Base-by-base conservation (phyloP, 2,329 filamentous ascomycete genomes). In the Verticillium albo-atrum region DNA sequence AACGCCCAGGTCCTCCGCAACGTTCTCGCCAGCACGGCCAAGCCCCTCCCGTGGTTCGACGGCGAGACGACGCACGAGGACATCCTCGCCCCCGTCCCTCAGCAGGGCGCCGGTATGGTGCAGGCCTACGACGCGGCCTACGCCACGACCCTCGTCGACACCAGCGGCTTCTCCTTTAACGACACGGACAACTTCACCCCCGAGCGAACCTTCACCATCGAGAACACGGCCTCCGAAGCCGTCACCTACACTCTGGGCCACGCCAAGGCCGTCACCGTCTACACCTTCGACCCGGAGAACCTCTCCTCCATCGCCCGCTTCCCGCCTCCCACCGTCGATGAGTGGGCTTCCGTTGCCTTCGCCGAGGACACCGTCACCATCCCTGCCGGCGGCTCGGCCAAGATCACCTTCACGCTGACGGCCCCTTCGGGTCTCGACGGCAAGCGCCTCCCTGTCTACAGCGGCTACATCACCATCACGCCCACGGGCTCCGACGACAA, bases 21-120 rank as follows among this genome's bases (percentile, higher is more conserved):
- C 17, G 56, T 68, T 30, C 66, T 75, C 20, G 63, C 71, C 12
- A 60, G 70, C 20, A 73, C 70, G 6, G 70, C 72, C 14, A 69
- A 67, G 50, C 69, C 68, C 3, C 62, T 63, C 25, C 59, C 63
- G 3, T 75, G 68, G 67, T 69, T 70, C 54, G 70, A 74, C 47
- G 70, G 70, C 0, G 47, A 59, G 9, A 60, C 27, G 1, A 61
- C 56, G 0, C 27, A 62, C 9, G 35, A 63, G 4, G 61, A 59
- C 20, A 57, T 59, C 2, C 58, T 66, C 0, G 68, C 67, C 10
- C 75, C 77, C 6, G 74, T 78, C 4, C 66, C 73, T 5, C 77
- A 79, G 60, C 74, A 76, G 64, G 78, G 78, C 35, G 73, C 67
- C 52, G 78, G 77, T 4, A 67, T 79, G 6, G 65, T 80, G 23